Percentiles rank a stretch among this genome's conserved stretches.
phyloP scores from a whole-genome alignment of 108 stramenopile species.

The Mayamaea pseudoterrestris region DNA sequence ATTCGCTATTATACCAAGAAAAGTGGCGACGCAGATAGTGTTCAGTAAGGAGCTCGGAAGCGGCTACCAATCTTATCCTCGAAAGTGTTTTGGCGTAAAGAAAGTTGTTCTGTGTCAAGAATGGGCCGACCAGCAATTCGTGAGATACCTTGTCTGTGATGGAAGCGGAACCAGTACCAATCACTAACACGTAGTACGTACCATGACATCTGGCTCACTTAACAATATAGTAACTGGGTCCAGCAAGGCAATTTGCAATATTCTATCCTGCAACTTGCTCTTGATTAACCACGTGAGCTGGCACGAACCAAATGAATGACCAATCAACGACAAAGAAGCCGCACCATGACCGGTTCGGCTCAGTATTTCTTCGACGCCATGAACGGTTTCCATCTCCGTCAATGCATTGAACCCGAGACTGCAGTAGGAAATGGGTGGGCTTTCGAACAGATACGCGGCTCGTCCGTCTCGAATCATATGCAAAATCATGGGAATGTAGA shows the following conservation, averaged over 20 bases:
- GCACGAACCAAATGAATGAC: slow-evolving; percentile 85
- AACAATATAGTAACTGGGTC: slow-evolving; percentile 81
- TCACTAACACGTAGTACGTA: too few species aligned
- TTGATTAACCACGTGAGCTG: slow-evolving; percentile 60
- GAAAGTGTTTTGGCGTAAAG: slow-evolving; percentile 34
- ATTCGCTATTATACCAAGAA: slow-evolving; percentile 80
- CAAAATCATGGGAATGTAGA: slow-evolving; percentile 61
- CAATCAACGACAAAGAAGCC: slow-evolving; percentile 30
- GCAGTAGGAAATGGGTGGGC: slow-evolving; percentile 44
- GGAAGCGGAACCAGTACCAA: too few species aligned
- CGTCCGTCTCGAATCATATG: slow-evolving; percentile 18
- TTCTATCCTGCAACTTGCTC: slow-evolving; percentile 10
- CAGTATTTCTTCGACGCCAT: slow-evolving; percentile 48
- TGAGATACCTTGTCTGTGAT: too few species aligned
- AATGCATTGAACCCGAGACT: slow-evolving; percentile 23
- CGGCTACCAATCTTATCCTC: slow-evolving; percentile 41
- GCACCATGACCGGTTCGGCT: slow-evolving; percentile 11
- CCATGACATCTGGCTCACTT: slow-evolving; percentile 72
- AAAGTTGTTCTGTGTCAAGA: too few species aligned
- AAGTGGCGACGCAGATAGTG: slow-evolving; percentile 76
- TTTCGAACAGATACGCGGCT: slow-evolving; percentile 62
- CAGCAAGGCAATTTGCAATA: slow-evolving; percentile 46
- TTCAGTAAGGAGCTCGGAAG: slow-evolving; percentile 66
- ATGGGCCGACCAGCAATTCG: too few species aligned
- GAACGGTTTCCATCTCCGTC: slow-evolving; percentile 47